These are phyloP conservation scores for Suhomyces kunorum DNA, from an alignment of 1,139 yeast species.

Conservation along the genomic window DNA sequence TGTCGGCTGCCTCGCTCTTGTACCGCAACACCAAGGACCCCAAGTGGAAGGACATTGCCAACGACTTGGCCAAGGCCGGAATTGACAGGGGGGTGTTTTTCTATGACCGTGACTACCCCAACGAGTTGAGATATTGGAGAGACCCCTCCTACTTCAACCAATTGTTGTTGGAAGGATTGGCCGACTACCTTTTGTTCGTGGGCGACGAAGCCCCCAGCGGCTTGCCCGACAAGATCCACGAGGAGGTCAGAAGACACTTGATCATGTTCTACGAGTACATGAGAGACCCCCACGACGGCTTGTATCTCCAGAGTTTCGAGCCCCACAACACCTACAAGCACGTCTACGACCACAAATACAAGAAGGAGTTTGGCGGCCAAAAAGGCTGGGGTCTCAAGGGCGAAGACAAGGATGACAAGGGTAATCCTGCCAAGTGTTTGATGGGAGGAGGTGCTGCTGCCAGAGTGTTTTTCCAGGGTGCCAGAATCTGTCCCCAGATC, in stretches of 20 bases:
- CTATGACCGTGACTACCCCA: slow-evolving; percentile 65
- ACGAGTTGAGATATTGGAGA: slow-evolving; percentile 61
- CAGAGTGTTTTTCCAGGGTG: slow-evolving; percentile 68
- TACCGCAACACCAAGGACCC: slow-evolving; percentile 54
- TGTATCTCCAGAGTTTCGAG: slow-evolving; percentile 63
- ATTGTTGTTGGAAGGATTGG: slow-evolving; percentile 65
- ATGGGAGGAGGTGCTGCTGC: slow-evolving; percentile 72
- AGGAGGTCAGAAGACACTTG: slow-evolving; percentile 52
- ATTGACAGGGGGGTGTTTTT: slow-evolving; percentile 57
- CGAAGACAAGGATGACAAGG: slow-evolving; percentile 44
- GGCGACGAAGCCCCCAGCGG: slow-evolving; percentile 48
- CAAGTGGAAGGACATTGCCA: slow-evolving; percentile 58
- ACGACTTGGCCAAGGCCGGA: slow-evolving; percentile 60
- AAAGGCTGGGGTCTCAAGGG: slow-evolving; percentile 54
- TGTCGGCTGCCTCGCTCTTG: slow-evolving; percentile 56
- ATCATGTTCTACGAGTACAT: slow-evolving; percentile 57
- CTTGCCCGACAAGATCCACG: slow-evolving; percentile 37
- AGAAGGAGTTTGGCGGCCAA: slow-evolving; percentile 55
- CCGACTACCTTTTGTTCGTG: slow-evolving; percentile 58
- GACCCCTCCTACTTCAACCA: slow-evolving; percentile 67
- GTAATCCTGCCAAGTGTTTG: slow-evolving; percentile 52
- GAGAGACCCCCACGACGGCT: slow-evolving; percentile 59
- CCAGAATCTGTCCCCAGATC: slow-evolving; percentile 50
- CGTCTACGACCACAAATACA: slow-evolving; percentile 50
- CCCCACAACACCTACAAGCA: slow-evolving; percentile 56